phyloP scores from a whole-genome alignment of 305 asterid species.

The Fraxinus floribunda region DNA sequence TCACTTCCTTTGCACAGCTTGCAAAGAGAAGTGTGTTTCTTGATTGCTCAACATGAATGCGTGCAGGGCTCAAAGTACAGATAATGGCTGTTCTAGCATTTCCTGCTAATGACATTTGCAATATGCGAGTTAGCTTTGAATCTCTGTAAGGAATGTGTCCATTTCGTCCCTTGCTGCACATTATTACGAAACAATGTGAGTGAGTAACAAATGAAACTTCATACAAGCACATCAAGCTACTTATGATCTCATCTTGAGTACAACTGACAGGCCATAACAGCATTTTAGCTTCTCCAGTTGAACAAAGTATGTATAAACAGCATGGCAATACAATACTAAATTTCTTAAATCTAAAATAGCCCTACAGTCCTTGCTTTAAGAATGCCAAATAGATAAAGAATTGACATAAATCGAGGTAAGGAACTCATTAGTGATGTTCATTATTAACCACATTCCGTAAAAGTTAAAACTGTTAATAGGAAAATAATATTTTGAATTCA shows the following conservation, averaged over 20 bases:
- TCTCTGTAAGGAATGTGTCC: conserved; percentile 94
- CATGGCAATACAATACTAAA: not conserved
- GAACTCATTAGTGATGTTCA: not conserved
- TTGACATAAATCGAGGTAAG: not conserved
- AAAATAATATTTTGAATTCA: not conserved
- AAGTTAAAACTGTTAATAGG: not conserved
- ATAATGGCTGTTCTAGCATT: conserved; percentile 90
- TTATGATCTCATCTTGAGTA: not conserved
- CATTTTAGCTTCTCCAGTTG: not conserved
- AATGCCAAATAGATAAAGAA: not conserved
- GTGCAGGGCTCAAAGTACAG: conserved; percentile 95
- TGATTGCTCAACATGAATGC: conserved; percentile 85
- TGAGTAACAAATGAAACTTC: not conserved
- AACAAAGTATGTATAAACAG: not conserved
- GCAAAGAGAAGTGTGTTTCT: conserved; percentile 97
- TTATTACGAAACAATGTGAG: conserved; percentile 12
- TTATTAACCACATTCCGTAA: not conserved
- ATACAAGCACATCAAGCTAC: not conserved
- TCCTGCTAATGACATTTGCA: conserved; percentile 86
- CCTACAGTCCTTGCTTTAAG: not conserved
- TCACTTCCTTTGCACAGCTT: conserved; percentile 93
- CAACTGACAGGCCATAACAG: not conserved
- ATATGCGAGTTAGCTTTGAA: conserved; percentile 90
- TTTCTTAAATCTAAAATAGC: not conserved
- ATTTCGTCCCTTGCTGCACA: conserved; percentile 71